A percentile compares a stretch with the other conserved stretches of the same genome.
These are phyloP conservation scores for Apiospora malaysiana DNA, from an alignment of 2,329 filamentous ascomycete genomes.

Conservation along the genomic window DNA sequence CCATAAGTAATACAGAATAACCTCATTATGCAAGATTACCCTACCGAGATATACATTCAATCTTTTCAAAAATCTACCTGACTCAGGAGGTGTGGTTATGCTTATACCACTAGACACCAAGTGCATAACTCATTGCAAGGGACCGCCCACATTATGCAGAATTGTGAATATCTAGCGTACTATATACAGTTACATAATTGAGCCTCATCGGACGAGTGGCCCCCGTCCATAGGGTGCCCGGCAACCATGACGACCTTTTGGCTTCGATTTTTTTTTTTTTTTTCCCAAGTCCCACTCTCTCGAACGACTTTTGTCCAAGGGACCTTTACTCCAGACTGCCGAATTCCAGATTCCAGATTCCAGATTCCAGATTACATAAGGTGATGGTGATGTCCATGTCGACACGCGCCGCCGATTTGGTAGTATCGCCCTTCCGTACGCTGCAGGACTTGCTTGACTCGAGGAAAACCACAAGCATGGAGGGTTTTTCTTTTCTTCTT, in stretches of 20 bases:
- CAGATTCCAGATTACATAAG: not conserved
- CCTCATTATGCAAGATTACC: too few species aligned
- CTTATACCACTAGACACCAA: too few species aligned
- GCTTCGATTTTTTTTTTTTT: not conserved
- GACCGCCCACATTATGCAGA: too few species aligned
- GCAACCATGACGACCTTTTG: not conserved
- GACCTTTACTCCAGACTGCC: not conserved
- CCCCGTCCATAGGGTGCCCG: too few species aligned
- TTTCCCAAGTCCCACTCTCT: not conserved
- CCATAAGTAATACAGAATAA: too few species aligned
- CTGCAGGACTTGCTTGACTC: not conserved
- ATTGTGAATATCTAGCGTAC: too few species aligned
- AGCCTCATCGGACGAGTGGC: not conserved
- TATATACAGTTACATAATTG: not conserved
- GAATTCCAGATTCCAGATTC: not conserved
- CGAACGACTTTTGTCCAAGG: not conserved
- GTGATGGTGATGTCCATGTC: not conserved
- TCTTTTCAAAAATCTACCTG: too few species aligned
- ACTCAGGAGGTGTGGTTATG: too few species aligned
- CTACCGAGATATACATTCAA: too few species aligned
- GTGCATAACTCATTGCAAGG: too few species aligned
- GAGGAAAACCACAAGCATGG: not conserved
- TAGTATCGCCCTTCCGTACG: too few species aligned
- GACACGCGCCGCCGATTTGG: not conserved
- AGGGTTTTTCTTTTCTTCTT: not conserved